Evolutionary conservation across 1,284 basidiomycete species (phyloP).

Genomic region (Trichosporon sp.): DNA sequence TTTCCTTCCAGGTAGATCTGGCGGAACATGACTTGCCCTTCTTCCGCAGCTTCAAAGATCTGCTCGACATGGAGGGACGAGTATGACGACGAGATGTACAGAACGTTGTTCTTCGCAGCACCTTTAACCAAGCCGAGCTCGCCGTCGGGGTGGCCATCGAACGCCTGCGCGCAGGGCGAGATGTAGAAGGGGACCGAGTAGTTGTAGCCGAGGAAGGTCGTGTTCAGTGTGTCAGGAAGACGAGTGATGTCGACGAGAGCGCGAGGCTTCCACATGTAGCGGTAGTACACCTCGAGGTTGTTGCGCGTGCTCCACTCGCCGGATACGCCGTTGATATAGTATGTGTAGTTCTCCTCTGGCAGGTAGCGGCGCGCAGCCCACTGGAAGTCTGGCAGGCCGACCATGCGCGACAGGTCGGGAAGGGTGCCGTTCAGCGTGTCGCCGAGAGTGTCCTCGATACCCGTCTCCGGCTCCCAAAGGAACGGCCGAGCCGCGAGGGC

Average conservation of each 20-base stretch:
- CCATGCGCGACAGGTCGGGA: neutral
- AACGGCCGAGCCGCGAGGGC: neutral
- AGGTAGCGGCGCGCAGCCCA: neutral
- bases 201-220: neutral
- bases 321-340: neutral
- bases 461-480: neutral
- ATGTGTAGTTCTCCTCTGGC: neutral
- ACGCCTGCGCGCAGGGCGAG: slow-evolving; percentile 50
- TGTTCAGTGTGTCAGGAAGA: neutral
- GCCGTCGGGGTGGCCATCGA: slow-evolving; percentile 52
- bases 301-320: neutral
- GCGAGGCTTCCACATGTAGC: neutral
- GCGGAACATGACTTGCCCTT: slow-evolving; percentile 29
- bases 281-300: neutral
- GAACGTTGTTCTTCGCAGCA: slow-evolving; percentile 38
- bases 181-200: slow-evolving; percentile 47
- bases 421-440: neutral
- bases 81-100: slow-evolving; percentile 42
- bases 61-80: slow-evolving; percentile 26
- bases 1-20: slow-evolving; percentile 38
- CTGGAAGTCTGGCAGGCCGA: neutral
- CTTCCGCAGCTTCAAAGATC: slow-evolving; percentile 22
- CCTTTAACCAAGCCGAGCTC: slow-evolving; percentile 50
- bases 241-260: neutral
- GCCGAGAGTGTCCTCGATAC: neutral